Base-by-base conservation (phyloP, 2,329 filamentous ascomycete species). In the Colletotrichum musicola region DNA sequence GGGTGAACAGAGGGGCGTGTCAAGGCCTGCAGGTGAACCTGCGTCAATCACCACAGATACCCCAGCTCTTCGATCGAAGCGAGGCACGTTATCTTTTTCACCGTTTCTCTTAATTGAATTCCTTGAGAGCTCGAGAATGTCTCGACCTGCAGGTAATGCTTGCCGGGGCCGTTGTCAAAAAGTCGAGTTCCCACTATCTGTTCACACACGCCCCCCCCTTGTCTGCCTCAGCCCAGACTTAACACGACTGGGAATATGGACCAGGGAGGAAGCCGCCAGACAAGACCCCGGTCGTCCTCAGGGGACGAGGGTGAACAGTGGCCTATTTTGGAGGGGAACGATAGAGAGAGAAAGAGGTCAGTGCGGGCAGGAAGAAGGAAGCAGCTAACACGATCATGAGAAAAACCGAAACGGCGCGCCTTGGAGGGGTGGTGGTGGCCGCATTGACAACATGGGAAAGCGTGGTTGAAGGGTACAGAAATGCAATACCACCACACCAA, bases 241-340 rank as follows among this genome's bases (percentile, higher is more conserved):
- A 44, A 59, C 47, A 16, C n/a, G 61, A 64, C 22, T 27, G 30
- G 22, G 25, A 14, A 25, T 64, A 65, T 68, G 42, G 61, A 54
- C 61, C 55, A 60, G 61, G 61, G 42, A 35, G n/a, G 3, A 6
- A 18, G 44, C n/a, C 18, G 18, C 40, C 27, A 50, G 47, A 38
- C 49, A 58, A 53, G 54, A 55, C 27, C n/a, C 46, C 9, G 27
- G 27, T 30, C 27, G 6, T 22, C 22, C 20, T 20, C 35, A 25
- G 22, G 49, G 47, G 35, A 68, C 54, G 30, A 20, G 65, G 65
- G 25, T 63, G 10, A 18, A 27, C 25, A 20, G 25, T 25, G 20
- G 38, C 42, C 51, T 30, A 47, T 57, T 30, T 35, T 49, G 40
- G 49, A 65, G 49, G n/a, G 47, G 55, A 49, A 55, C 56, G n/a